Conservation (phyloP, 164 flowering plant genomes). For the Vitis amurensis region DNA sequence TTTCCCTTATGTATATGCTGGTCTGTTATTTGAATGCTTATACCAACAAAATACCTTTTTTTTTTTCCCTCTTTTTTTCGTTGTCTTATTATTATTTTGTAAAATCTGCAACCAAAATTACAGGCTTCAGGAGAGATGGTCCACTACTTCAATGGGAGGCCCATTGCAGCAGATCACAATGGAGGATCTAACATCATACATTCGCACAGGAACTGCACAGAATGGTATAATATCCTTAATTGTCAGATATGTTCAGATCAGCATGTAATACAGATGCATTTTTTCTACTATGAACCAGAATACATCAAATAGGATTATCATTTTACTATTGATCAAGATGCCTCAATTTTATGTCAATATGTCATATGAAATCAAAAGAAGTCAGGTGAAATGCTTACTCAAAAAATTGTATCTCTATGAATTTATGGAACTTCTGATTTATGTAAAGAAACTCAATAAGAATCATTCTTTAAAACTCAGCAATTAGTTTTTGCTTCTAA, state of each 20-base stretch:
- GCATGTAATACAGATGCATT: not conserved
- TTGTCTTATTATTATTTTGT: too few relatives aligned
- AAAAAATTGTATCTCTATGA: too few relatives aligned
- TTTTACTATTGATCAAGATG: too few relatives aligned
- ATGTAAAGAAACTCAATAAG: too few relatives aligned
- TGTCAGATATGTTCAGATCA: not conserved
- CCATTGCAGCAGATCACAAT: slow-evolving; percentile 48
- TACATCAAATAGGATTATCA: too few relatives aligned
- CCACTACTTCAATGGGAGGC: slow-evolving; percentile 67
- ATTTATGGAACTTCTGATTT: too few relatives aligned
- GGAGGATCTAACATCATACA: slow-evolving; percentile 56
- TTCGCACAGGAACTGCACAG: slow-evolving; percentile 76
- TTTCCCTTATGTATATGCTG: not conserved
- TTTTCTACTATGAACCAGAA: too few relatives aligned
- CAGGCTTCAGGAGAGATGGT: slow-evolving; percentile 83
- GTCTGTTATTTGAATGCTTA: not conserved
- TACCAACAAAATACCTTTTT: not conserved
- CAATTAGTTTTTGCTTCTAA: not conserved
- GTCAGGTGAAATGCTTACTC: too few relatives aligned
- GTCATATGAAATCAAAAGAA: too few relatives aligned
- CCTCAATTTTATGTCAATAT: too few relatives aligned
- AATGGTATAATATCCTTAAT: slow-evolving; percentile 55
- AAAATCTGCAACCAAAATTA: slow-evolving; percentile 13
- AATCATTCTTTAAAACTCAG: too few relatives aligned
- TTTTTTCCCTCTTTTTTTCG: not conserved